Percentiles rank a stretch among this genome's conserved stretches.
Conservation (phyloP, 2,329 filamentous ascomycete genomes). For the Cadophora sp. region DNA sequence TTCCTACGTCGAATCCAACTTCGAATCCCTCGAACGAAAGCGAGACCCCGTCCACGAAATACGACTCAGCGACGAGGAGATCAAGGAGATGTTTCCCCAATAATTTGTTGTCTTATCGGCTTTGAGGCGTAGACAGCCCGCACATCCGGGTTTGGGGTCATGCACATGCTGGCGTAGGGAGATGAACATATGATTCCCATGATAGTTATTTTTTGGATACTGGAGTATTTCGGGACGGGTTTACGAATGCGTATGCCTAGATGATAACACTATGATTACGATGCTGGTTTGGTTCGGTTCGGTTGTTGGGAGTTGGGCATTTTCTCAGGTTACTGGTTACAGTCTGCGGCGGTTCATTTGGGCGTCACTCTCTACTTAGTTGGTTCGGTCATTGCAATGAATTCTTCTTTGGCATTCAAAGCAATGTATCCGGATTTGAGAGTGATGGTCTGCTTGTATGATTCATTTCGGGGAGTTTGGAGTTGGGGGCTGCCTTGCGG, state of each 20-base stretch:
- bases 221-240: constrained; percentile 38
- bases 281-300: constrained; percentile 19
- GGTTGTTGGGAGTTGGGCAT: constrained; percentile 38
- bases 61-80: constrained; percentile 77
- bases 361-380: constrained; percentile 33
- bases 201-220: constrained; percentile 37
- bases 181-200: constrained; percentile 42
- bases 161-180: constrained; percentile 39
- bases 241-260: constrained; percentile 29
- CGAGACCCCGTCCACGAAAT: constrained; percentile 83
- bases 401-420: constrained; percentile 30
- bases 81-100: constrained; percentile 70
- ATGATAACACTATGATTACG: constrained; percentile 33
- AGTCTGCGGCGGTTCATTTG: constrained; percentile 24
- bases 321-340: constrained; percentile 29
- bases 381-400: constrained; percentile 30
- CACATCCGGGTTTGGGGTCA: constrained; percentile 29
- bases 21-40: constrained; percentile 75
- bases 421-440: constrained; percentile 23
- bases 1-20: constrained; percentile 77
- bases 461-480: constrained; percentile 6
- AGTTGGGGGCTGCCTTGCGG: constrained; percentile 15
- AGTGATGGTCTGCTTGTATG: constrained; percentile 11
- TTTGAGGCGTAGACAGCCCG: constrained; percentile 25
- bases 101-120: constrained; percentile 45